Conservation (phyloP, 208 protist genomes). For the Crithidia thermophila region DNA sequence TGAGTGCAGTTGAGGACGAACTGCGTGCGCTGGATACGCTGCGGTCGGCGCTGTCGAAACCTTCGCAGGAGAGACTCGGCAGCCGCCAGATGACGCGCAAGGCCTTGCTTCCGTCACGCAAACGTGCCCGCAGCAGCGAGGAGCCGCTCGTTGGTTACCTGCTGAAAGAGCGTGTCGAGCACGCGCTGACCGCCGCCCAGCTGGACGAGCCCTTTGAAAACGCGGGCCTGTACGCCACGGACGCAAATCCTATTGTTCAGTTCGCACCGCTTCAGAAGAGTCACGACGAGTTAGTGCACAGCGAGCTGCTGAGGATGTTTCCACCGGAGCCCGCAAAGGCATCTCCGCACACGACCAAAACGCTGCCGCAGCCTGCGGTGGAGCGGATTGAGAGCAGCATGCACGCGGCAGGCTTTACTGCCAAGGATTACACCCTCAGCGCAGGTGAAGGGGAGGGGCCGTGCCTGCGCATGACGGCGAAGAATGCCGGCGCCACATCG, state of each 20-base stretch:
- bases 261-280: constrained; percentile 5
- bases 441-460: too few relatives aligned
- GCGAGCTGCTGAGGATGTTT: constrained; percentile 17
- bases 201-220: constrained; percentile 10
- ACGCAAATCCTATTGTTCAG: constrained; percentile 8
- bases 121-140: constrained; percentile 6
- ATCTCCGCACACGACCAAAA: not conserved
- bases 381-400: not conserved
- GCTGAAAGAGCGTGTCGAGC: not conserved
- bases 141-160: constrained; percentile 1
- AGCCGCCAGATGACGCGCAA: not conserved
- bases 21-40: constrained; percentile 15
- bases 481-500: too few relatives aligned
- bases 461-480: too few relatives aligned
- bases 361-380: not conserved
- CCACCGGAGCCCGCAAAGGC: not conserved
- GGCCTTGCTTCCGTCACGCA: not conserved
- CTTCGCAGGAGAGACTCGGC: not conserved
- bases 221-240: constrained; percentile 15
- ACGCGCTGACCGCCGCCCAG: not conserved
- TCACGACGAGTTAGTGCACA: not conserved
- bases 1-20: constrained; percentile 2
- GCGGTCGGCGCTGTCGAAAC: not conserved
- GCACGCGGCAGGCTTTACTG: not conserved
- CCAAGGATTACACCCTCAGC: too few relatives aligned